Base-by-base conservation (phyloP, 2,329 filamentous ascomycete genomes). In the Parastagonospora avenae region DNA sequence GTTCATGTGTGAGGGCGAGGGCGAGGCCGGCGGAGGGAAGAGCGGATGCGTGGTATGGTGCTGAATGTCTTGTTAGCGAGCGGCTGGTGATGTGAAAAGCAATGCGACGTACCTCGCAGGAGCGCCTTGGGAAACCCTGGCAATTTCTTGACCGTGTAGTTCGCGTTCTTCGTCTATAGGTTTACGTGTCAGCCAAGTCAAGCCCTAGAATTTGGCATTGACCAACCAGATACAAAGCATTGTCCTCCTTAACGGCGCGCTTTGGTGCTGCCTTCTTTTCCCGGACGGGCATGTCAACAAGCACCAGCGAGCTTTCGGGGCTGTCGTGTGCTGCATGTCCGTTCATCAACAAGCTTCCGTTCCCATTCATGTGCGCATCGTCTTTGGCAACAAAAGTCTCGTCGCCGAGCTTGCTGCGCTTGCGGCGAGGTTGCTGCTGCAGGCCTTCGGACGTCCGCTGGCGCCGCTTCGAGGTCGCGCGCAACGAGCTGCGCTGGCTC, bases 131-230 rank as follows among this genome's bases (percentile, higher is more conserved):
- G 92, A 19, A 95, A 82, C 48, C 89, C 87, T 50, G 90, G 90
- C 29, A 97, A 82, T 73, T 92, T 92, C 74, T 89, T 90, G 56
- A 96, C 90, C 37, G 84, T 88, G 71, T 94, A 97, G 57, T 90
- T 90, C 69, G 87, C 86, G 67, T 90, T 96, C 68, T 86, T 91
- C 33, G 90, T 91, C 89, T 95, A 54, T 9, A 39, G 33, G 36
- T 38, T 53, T 12, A 7, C 29, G 12, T 37, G 42, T 50, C 48
- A 62, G 63, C 36, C 12, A 14, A n/a, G 14, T 16, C 9, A n/a
- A 36, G 6, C 8, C 24, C 10, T 9, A 7, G 8, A 24, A 14
- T 32, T 24, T 24, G 24, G 43, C n/a, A 19, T 32, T n/a, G 24
- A 72, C 82, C 48, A 77, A 90, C 87, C 74, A 91, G 70, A 62